Base-by-base conservation (phyloP, 768 basidiomycete genomes). In the Phaffia australis region DNA sequence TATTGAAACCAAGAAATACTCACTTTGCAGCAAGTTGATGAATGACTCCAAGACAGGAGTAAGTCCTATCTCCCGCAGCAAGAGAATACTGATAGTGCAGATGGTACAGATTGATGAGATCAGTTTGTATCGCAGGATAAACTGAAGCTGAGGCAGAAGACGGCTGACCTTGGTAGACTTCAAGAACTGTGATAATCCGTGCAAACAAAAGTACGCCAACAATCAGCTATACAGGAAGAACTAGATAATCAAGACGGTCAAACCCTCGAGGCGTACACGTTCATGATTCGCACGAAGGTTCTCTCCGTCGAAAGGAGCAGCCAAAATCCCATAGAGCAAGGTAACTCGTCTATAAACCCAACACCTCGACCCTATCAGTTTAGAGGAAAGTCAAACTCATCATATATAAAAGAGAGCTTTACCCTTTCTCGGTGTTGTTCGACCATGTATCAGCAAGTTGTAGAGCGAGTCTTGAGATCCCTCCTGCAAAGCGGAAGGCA, bases 281-380 rank as follows among this genome's bases (percentile, higher is more conserved):
- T 81, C 79, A 18, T 86, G 73, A 71, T 84, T 85, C n/a, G 80
- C 78, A 21, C 85, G 81, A 25, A 86, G 78, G 71, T 87, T 85
- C 0, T 81, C 79, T 64, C 81, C 84, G 71, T 86, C 84, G 71
- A 83, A 87, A 0, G 83, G 83, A 3, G 85, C 83, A 7, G 84
- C 83, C 11, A 58, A 52, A 16, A 56, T 54, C 14, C 56, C 48
- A 25, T 65, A 65, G 11, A 65, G 64, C 11, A 60, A 7, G 21
- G 29, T 2, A 1, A 65, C 57, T 30, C 56, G 19, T 19, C 56
- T 58, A 42, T 11, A 11, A 42, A 42, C 11, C 11, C 35, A 42
- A 42, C 35, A 42, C 11, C 35, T 11, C 35, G 6, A 11, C 11
- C 35, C 4, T 42, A 11, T 42, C 11, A 42, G 35, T 11, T 42